These are phyloP conservation scores for Fusarium poae DNA, from an alignment of 2,329 filamentous ascomycete species.

Conservation along the genomic window DNA sequence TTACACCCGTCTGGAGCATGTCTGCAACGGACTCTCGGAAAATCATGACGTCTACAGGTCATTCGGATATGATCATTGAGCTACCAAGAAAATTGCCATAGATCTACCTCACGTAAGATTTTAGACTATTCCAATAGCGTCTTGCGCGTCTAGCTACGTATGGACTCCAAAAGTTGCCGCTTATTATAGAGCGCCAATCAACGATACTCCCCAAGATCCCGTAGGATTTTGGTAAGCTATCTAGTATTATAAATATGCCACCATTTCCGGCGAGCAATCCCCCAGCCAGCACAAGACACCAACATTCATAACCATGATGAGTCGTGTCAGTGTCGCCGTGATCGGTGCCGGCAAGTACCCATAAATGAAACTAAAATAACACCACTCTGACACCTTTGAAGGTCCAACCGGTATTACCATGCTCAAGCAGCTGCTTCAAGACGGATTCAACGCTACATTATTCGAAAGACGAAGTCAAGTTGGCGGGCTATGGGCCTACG, in stretches of 20 bases:
- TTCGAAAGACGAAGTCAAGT: conserved; percentile 21
- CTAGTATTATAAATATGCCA: neutral
- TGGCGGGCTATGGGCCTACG: conserved; percentile 20
- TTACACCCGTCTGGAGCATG: neutral
- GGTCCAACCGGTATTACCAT: conserved; percentile 32
- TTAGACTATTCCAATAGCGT: neutral
- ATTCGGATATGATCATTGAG: neutral
- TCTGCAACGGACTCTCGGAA: neutral
- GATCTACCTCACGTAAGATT: conserved; percentile 5
- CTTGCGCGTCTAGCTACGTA: neutral
- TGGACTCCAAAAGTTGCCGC: neutral
- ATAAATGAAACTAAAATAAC: accelerated
- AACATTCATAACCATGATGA: neutral
- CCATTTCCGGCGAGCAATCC: accelerated
- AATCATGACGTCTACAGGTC: neutral
- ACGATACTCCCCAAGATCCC: neutral
- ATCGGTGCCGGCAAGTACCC: neutral
- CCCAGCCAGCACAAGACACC: accelerated
- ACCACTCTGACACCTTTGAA: accelerated
- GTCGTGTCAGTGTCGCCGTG: neutral
- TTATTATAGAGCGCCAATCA: neutral
- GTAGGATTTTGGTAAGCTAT: neutral
- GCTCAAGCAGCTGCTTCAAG: conserved; percentile 28
- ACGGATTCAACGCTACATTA: conserved; percentile 14
- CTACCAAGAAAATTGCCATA: too few species aligned